Percentiles rank a stretch among this genome's conserved stretches.
These are phyloP conservation scores for Tylopilus plumbeoviolaceoides DNA, from an alignment of 768 basidiomycete species.

Conservation along the genomic window DNA sequence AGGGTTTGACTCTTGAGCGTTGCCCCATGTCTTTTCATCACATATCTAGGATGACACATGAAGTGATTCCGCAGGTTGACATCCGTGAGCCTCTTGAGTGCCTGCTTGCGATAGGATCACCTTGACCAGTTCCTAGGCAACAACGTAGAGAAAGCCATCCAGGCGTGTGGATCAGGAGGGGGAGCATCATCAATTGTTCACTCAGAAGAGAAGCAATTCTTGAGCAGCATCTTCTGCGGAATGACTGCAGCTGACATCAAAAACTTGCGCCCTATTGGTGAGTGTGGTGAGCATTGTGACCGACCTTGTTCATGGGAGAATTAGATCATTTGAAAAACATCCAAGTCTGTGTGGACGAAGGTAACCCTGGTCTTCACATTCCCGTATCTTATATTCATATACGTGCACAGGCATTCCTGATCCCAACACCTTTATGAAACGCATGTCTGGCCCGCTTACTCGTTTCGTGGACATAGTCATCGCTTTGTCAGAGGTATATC, in stretches of 20 bases:
- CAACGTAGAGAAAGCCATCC: not conserved
- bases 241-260: too few species aligned
- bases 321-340: too few species aligned
- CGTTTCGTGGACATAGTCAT: slow-evolving; percentile 67
- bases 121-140: not conserved
- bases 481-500: slow-evolving; percentile 61
- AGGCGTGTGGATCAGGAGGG: not conserved
- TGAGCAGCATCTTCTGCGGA: too few species aligned
- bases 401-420: slow-evolving; percentile 25
- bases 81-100: slow-evolving; percentile 22
- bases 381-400: not conserved
- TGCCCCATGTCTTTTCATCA: not conserved
- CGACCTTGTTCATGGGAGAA: too few species aligned
- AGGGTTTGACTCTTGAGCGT: not conserved
- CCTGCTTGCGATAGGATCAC: too few species aligned
- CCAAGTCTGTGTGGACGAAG: too few species aligned
- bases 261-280: too few species aligned
- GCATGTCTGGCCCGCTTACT: slow-evolving; percentile 48
- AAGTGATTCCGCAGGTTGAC: slow-evolving; percentile 32
- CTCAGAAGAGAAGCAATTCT: too few species aligned
- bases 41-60: not conserved
- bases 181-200: too few species aligned
- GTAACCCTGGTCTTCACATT: too few species aligned
- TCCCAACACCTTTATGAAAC: slow-evolving; percentile 40
- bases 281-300: too few species aligned